Percentiles rank a stretch among this genome's conserved stretches.
Evolutionary conservation across 2,329 filamentous ascomycete genomes (phyloP).

Genomic region (Celoporthe dispersa): DNA sequence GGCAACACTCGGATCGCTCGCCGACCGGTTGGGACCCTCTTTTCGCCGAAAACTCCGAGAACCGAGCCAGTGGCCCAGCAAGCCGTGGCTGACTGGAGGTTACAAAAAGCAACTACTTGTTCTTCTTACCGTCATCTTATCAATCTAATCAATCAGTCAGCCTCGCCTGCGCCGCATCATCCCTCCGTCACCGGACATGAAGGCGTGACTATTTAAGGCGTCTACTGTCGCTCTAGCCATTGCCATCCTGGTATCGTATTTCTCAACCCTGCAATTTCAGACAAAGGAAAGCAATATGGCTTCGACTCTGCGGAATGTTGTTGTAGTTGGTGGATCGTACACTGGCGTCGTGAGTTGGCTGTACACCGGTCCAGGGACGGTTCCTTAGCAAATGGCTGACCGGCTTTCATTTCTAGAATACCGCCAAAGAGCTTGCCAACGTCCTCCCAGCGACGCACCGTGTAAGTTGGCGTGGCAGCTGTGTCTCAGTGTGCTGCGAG

Average conservation of each 20-base stretch:
- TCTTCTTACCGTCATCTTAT: conserved; percentile 23
- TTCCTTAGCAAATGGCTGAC: background rate
- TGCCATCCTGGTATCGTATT: background rate
- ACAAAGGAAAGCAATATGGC: conserved; percentile 29
- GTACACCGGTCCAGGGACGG: background rate
- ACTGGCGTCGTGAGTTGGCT: conserved; percentile 43
- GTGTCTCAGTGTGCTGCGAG: background rate
- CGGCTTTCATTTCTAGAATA: conserved; percentile 31
- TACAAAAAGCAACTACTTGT: conserved; percentile 3
- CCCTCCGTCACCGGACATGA: conserved; percentile 12
- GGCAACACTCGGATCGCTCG: background rate
- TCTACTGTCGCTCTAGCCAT: background rate
- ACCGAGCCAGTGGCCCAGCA: background rate
- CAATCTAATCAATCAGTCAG: conserved; percentile 27
- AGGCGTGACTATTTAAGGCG: conserved; percentile 18
- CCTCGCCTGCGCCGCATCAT: background rate
- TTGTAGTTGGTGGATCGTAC: conserved; percentile 53
- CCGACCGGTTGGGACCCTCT: background rate
- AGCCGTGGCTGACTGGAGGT: background rate
- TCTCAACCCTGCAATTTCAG: background rate
- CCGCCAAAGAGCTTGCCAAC: conserved; percentile 43
- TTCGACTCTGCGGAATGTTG: conserved; percentile 41
- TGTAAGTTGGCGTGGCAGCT: conserved; percentile 31
- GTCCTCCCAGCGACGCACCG: conserved; percentile 43
- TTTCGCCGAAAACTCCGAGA: conserved; percentile 6